Percentiles rank a stretch among this genome's conserved stretches.
These are phyloP conservation scores for Ceratobasidium sp. DNA, from an alignment of 1,284 basidiomycete species.

Conservation along the genomic window DNA sequence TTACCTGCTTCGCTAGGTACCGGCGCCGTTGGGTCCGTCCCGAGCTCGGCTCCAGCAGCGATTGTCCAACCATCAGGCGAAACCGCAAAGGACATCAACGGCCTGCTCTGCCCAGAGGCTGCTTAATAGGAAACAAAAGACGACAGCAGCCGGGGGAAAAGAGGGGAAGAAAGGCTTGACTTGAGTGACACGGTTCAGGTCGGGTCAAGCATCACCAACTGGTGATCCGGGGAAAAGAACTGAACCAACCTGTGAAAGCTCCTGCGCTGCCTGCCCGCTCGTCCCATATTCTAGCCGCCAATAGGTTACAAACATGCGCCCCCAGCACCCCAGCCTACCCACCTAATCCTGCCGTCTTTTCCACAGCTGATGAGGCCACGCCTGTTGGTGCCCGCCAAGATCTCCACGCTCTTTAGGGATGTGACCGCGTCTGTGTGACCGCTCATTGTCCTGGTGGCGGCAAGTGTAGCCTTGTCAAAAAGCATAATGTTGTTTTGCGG, in stretches of 20 bases:
- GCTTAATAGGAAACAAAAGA: constrained; percentile 36
- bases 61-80: constrained; percentile 72
- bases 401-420: constrained; percentile 34
- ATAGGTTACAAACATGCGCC: background rate
- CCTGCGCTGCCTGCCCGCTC: constrained; percentile 39
- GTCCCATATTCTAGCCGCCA: constrained; percentile 30
- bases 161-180: constrained; percentile 41
- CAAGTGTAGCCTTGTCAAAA: constrained; percentile 43
- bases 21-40: constrained; percentile 70
- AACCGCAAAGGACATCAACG: constrained; percentile 72
- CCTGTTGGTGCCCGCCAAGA: constrained; percentile 38
- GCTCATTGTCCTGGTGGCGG: constrained; percentile 40
- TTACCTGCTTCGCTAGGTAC: constrained; percentile 39
- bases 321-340: background rate
- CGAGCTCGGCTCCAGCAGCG: constrained; percentile 75
- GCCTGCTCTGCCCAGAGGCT: constrained; percentile 40
- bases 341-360: constrained; percentile 46
- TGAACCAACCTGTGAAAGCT: constrained; percentile 44
- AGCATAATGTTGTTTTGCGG: constrained; percentile 44
- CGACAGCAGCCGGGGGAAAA: background rate
- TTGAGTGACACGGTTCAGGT: constrained; percentile 44
- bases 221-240: constrained; percentile 39
- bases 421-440: constrained; percentile 45
- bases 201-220: constrained; percentile 41
- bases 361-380: constrained; percentile 45